A percentile compares a stretch with the other conserved stretches of the same genome.
Evolutionary conservation across 2,329 filamentous ascomycete genomes (phyloP).

Genomic region (Chaetomium sp.): DNA sequence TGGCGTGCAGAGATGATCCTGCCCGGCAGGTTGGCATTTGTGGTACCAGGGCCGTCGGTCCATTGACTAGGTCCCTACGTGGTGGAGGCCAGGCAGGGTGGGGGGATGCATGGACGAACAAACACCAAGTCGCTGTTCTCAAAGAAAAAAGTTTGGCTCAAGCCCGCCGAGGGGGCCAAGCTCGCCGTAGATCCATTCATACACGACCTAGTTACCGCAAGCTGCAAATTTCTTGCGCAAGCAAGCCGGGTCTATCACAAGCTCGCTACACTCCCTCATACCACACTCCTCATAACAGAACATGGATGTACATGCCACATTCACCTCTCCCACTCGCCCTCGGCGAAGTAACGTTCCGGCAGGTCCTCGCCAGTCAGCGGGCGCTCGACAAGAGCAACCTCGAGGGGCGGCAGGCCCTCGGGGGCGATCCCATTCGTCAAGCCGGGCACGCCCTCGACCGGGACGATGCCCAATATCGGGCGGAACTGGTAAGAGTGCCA

Average conservation of each 20-base stretch:
- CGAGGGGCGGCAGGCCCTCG: constrained; percentile 49
- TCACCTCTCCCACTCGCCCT: constrained; percentile 54
- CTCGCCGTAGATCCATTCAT: constrained; percentile 9
- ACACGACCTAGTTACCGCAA: constrained; percentile 7
- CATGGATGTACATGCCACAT: not conserved
- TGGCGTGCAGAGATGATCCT: not conserved
- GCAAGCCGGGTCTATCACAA: constrained; percentile 6
- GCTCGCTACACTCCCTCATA: constrained; percentile 1
- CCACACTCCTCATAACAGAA: not conserved
- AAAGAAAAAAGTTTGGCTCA: not conserved
- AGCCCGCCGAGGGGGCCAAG: not conserved
- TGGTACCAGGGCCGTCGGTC: not conserved
- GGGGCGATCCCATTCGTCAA: constrained; percentile 36
- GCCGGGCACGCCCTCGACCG: constrained; percentile 41
- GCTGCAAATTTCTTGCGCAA: not conserved
- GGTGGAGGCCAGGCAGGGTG: not conserved
- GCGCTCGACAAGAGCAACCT: constrained; percentile 87
- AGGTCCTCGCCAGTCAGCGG: constrained; percentile 82
- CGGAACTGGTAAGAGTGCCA: constrained; percentile 95
- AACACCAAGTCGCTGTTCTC: not conserved
- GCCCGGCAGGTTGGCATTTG: not conserved
- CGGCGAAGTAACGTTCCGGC: constrained; percentile 68
- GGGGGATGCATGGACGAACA: not conserved
- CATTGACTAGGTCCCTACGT: not conserved
- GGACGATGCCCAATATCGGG: constrained; percentile 77